Evolutionary conservation across 2,329 filamentous ascomycete species (phyloP), one percentile per base, ranked within the genome.

Genomic region (Phoma sp.): DNA sequence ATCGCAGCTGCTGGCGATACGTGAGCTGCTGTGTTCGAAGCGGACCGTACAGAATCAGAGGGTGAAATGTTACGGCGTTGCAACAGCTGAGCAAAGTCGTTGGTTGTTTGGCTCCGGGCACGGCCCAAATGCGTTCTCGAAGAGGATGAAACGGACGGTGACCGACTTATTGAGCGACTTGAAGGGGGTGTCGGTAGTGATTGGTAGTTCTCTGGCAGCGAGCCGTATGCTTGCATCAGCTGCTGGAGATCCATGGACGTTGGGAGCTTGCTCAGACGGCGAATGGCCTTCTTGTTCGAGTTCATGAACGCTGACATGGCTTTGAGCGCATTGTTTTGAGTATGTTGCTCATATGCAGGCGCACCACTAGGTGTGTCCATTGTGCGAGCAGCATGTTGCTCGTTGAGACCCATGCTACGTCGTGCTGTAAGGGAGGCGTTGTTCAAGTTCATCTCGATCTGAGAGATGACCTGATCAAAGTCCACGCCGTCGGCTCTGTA

Each of bases 391-490:
- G 76, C 70, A 57, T 80, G 79, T 55, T 79, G 74, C 41, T 76
- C 77, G 50, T 78, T 80, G 41, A 80, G 73, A 68, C 65, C 48
- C 53, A 71, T 62, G 27, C 58, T 61, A 22, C 64, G 59, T 27
- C 54, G 58, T 15, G 58, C 25, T 51, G 65, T 15, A 36, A 58
- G 5, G 29, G 60, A 37, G 39, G 64, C 39, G 61, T 64, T 57
- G 49, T 64, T 56, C 62, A 55, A 55, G 25, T 68, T 77, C 48
- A 71, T 72, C 40, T 77, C 75, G 24, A 80, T 76, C 47, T 79
- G 76, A n/a, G 69, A 74, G 53, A 81, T 75, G 12, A 81, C 73
- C 15, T 72, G 73, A 62, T 82, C 78, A 49, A 82, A 81, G 45
- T 80, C 77, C 19, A 82, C 72, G 72, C 70, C 52, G 53, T 67